A percentile compares a stretch with the other conserved stretches of the same genome.
These are phyloP conservation scores for Leccinum aurantiacum DNA, from an alignment of 768 basidiomycete species.

Conservation along the genomic window DNA sequence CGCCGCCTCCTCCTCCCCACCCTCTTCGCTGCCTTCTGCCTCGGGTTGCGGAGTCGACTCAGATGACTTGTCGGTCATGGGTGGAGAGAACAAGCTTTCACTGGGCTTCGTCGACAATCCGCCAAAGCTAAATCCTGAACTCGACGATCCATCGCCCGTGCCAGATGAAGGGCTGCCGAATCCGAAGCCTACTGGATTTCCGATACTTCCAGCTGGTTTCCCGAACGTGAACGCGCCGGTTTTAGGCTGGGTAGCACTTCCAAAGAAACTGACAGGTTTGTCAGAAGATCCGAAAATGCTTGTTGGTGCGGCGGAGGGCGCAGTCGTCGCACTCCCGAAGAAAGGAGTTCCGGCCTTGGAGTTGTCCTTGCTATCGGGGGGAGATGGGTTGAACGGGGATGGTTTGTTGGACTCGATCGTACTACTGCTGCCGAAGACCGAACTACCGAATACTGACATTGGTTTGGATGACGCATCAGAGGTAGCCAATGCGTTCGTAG, in stretches of 20 bases:
- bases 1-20: constrained; percentile 31
- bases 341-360: constrained; percentile 15
- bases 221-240: constrained; percentile 29
- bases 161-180: constrained; percentile 33
- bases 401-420: constrained; percentile 16
- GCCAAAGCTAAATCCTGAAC: constrained; percentile 28
- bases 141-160: constrained; percentile 18
- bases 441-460: constrained; percentile 24
- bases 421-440: constrained; percentile 25
- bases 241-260: constrained; percentile 29
- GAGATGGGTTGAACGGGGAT: constrained; percentile 10
- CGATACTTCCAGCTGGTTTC: constrained; percentile 47
- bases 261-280: constrained; percentile 30
- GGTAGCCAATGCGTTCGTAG: constrained; percentile 15
- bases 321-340: constrained; percentile 21
- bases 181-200: constrained; percentile 64
- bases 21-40: constrained; percentile 22
- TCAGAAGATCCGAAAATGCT: constrained; percentile 25
- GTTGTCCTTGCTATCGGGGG: constrained; percentile 14
- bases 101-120: constrained; percentile 18
- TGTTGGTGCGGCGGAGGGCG: constrained; percentile 13
- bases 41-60: constrained; percentile 34
- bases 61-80: constrained; percentile 28
- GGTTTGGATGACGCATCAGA: constrained; percentile 26
- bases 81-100: constrained; percentile 29